Base-by-base conservation (phyloP, 2,329 filamentous ascomycete species). In the Akanthomyces lecanii region DNA sequence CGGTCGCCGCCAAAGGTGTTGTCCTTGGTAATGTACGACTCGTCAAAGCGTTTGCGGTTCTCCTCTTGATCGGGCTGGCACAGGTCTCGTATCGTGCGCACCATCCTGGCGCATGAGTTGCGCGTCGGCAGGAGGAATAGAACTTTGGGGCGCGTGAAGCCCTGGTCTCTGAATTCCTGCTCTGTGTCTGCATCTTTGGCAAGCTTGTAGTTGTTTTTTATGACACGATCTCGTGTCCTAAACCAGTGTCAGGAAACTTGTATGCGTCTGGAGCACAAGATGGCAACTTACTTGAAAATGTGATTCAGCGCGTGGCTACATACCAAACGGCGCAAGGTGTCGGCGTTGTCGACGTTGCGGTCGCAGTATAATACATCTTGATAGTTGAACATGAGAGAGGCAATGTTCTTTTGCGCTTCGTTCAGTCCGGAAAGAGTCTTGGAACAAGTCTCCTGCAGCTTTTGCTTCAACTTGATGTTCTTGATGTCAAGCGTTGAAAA, bases 121-220 rank as follows among this genome's bases (percentile, higher is more conserved):
- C 93, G 86, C 0, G 95, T 98, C 4, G 95, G 94, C 0, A 97
- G 80, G 21, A 99, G 81, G 74, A 98, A 91, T 23, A 99, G 83
- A 7, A 97, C 89, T 73, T 98, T 98, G 8, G 95, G 95, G 5
- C 95, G 83, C 0, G 94, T 97, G 75, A 97, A 99, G 0, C 95
- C 95, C 76, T 99, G 95, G 68, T 99, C 95, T 66, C 92, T 86
- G 21, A 92, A 80, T 67, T 97, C 92, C 5, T 90, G 77, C 44
- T 90, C 88, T 18, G 83, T 78, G 44, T 82, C 81, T 11, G 84
- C 82, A 61, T 89, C 85, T 68, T 87, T 88, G 11, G 89, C 81
- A 12, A 96, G 77, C 66, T 88, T 91, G 61, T 90, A 85, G 71
- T 93, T 98, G 77, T 98, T 96, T 76, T 97, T 98, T 65, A 98